phyloP scores from a whole-genome alignment of 495 filamentous ascomycete genomes.

The Aspergillus sclerotiicarbonarius region DNA sequence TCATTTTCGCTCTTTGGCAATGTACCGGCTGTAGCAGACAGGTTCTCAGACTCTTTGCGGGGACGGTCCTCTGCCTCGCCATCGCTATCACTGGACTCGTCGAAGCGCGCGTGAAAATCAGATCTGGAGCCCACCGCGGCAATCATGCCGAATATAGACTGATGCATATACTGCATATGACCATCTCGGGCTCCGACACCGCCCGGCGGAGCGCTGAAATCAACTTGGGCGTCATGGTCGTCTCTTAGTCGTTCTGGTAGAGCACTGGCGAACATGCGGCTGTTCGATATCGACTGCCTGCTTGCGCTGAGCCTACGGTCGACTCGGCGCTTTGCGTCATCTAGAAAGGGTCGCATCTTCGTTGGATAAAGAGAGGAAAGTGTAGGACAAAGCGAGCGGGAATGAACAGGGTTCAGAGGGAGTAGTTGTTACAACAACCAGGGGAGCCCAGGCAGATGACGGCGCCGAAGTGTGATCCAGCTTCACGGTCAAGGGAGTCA shows the following conservation, averaged over 20 bases:
- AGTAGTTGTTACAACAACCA: not conserved
- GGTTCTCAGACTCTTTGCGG: conserved; percentile 12
- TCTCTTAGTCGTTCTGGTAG: conserved; percentile 76
- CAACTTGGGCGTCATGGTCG: conserved; percentile 69
- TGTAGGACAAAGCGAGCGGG: conserved; percentile 9
- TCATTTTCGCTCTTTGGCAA: conserved; percentile 9
- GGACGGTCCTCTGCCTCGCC: conserved; percentile 45
- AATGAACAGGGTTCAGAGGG: not conserved
- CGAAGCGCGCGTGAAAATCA: conserved; percentile 78
- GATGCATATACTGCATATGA: conserved; percentile 72
- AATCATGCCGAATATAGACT: conserved; percentile 91
- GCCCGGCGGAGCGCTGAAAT: conserved; percentile 62
- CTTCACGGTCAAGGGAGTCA: conserved; percentile 10
- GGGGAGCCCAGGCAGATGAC: conserved; percentile 13
- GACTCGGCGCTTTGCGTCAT: conserved; percentile 32
- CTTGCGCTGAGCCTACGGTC: conserved; percentile 34
- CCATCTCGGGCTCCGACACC: conserved; percentile 36
- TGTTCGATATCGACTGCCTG: conserved; percentile 31
- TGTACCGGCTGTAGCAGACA: conserved; percentile 11
- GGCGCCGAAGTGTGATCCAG: conserved; percentile 6
- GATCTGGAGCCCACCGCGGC: conserved; percentile 81
- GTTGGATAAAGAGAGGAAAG: conserved; percentile 4
- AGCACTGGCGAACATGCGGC: conserved; percentile 62
- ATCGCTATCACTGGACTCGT: conserved; percentile 79
- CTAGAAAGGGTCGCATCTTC: conserved; percentile 35